Evolutionary conservation across 805 yeast genomes (phyloP).

Genomic region (Ogataea minuta): DNA sequence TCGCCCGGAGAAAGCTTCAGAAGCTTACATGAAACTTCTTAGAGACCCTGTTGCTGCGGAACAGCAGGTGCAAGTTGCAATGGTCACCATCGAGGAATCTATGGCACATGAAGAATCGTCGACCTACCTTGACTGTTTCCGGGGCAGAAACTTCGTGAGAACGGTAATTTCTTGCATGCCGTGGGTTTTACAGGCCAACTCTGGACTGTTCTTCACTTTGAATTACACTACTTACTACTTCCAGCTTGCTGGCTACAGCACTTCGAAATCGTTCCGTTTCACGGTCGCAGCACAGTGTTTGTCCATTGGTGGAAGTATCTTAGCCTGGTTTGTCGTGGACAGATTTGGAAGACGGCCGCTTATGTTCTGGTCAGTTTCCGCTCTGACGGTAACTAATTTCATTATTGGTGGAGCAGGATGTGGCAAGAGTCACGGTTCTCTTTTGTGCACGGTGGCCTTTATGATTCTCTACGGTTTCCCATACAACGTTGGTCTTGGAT

Average conservation of each 20-base stretch:
- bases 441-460: constrained; percentile 31
- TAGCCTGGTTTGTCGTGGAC: constrained; percentile 43
- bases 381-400: constrained; percentile 26
- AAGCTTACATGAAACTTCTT: constrained; percentile 32
- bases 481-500: constrained; percentile 26
- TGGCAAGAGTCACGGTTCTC: constrained; percentile 23
- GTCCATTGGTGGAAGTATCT: constrained; percentile 33
- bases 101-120: neutral
- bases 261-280: constrained; percentile 36
- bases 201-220: constrained; percentile 46
- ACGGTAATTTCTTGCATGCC: constrained; percentile 39
- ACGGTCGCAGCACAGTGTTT: constrained; percentile 34
- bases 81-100: constrained; percentile 25
- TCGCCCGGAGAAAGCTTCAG: constrained; percentile 41
- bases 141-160: constrained; percentile 43
- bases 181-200: constrained; percentile 44
- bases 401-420: constrained; percentile 31
- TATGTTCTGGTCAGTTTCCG: constrained; percentile 30
- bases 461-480: constrained; percentile 11
- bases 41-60: constrained; percentile 32
- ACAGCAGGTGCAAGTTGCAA: constrained; percentile 34
- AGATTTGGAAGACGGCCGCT: constrained; percentile 39
- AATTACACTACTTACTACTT: constrained; percentile 51
- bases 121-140: constrained; percentile 42
- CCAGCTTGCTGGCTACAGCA: constrained; percentile 46